phyloP scores from a whole-genome alignment of 2,329 filamentous ascomycete genomes.

The Sclerotinia minor region DNA sequence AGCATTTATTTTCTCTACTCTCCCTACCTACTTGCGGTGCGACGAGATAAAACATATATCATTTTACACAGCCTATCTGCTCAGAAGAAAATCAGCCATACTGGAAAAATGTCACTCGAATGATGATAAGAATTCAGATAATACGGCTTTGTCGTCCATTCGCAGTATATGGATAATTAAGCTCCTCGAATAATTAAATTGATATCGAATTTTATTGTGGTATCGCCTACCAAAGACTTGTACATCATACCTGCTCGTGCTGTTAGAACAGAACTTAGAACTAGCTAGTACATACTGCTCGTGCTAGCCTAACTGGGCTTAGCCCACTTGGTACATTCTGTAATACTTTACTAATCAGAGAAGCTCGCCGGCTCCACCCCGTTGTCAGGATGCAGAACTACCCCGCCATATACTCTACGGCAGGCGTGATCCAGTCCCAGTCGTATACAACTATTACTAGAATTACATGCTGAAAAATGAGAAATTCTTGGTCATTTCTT shows the following conservation, averaged over 20 bases:
- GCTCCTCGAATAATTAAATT: too few species aligned
- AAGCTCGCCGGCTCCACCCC: not conserved
- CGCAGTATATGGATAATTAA: too few species aligned
- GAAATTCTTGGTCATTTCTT: too few species aligned
- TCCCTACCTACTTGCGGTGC: not conserved
- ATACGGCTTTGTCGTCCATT: not conserved
- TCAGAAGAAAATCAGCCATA: constrained; percentile 1
- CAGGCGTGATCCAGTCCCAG: too few species aligned
- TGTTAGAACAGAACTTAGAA: too few species aligned
- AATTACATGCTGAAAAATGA: not conserved
- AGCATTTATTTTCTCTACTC: not conserved
- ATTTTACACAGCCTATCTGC: not conserved
- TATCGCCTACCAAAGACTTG: constrained; percentile 1
- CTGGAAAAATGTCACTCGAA: not conserved
- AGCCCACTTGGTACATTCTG: not conserved
- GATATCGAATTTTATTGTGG: not conserved
- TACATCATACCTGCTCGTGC: not conserved
- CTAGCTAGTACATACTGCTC: not conserved
- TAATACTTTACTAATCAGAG: not conserved
- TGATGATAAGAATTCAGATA: not conserved
- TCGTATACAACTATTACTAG: not conserved
- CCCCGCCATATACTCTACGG: too few species aligned
- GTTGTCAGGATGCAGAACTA: not conserved
- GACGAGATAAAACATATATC: not conserved
- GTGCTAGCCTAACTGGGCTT: too few species aligned